phyloP scores from a whole-genome alignment of 805 yeast species.

The Ogataea dorogensis region DNA sequence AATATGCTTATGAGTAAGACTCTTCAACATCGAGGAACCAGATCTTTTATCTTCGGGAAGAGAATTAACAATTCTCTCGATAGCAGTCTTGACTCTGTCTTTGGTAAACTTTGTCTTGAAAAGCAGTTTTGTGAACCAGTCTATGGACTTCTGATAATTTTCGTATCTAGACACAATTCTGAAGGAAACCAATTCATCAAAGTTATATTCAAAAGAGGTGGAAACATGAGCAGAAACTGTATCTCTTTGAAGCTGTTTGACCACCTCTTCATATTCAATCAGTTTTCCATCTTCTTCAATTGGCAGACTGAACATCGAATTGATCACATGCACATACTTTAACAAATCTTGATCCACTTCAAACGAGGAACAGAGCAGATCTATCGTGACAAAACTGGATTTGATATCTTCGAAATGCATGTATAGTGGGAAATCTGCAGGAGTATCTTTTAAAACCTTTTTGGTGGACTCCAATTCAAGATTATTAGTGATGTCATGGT shows the following conservation, averaged over 20 bases:
- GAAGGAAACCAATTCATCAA: conserved; percentile 65
- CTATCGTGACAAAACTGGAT: conserved; percentile 75
- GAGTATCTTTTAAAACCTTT: conserved; percentile 31
- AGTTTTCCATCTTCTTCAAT: conserved; percentile 55
- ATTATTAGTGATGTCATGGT: conserved; percentile 35
- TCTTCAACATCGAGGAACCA: conserved; percentile 62
- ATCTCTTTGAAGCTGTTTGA: conserved; percentile 68
- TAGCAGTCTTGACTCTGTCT: conserved; percentile 61
- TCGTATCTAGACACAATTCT: conserved; percentile 57
- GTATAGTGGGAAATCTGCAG: conserved; percentile 58
- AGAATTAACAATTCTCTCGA: conserved; percentile 59
- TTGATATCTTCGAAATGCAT: conserved; percentile 76
- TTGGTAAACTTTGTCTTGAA: conserved; percentile 70
- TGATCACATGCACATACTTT: conserved; percentile 63
- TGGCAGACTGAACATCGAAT: conserved; percentile 72
- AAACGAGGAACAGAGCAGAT: conserved; percentile 57
- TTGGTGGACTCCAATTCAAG: conserved; percentile 22
- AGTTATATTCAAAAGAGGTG: conserved; percentile 56
- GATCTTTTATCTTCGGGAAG: conserved; percentile 63
- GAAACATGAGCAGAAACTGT: conserved; percentile 58
- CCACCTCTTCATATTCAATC: conserved; percentile 73
- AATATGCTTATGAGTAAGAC: conserved; percentile 47
- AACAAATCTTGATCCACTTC: conserved; percentile 50
- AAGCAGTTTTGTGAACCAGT: conserved; percentile 71
- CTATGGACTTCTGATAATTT: conserved; percentile 66